These are phyloP conservation scores for Grosmannia huntii DNA, from an alignment of 2,329 filamentous ascomycete genomes.

Conservation along the genomic window DNA sequence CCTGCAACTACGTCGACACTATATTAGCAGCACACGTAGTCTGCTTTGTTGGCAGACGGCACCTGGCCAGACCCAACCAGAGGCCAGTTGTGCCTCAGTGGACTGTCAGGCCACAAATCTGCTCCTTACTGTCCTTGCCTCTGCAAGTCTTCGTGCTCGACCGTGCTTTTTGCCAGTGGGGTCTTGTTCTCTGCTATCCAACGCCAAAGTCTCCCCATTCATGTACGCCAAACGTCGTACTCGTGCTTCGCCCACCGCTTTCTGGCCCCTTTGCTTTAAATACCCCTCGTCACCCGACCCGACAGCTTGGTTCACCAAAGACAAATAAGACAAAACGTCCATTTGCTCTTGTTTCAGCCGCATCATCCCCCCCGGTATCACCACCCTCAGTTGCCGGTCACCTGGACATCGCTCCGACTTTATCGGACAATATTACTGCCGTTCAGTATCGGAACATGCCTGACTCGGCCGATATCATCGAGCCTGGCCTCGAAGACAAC, in stretches of 20 bases:
- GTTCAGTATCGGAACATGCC: not conserved
- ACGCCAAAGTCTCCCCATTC: too few species aligned
- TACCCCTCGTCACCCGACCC: conserved; percentile 1
- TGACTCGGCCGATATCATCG: not conserved
- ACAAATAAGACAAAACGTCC: not conserved
- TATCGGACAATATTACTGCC: too few species aligned
- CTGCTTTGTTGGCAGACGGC: not conserved
- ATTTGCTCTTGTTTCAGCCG: not conserved
- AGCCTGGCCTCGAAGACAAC: not conserved
- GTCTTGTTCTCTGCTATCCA: not conserved
- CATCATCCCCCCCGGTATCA: not conserved
- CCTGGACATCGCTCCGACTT: too few species aligned
- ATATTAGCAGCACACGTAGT: too few species aligned
- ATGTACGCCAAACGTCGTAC: not conserved
- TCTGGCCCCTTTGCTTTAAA: not conserved
- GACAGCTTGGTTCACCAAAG: conserved; percentile 4
- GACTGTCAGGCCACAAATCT: too few species aligned
- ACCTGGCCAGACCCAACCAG: not conserved
- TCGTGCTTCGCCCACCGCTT: not conserved
- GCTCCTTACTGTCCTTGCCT: too few species aligned
- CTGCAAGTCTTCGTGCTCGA: too few species aligned
- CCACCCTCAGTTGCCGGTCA: not conserved
- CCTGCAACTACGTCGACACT: too few species aligned
- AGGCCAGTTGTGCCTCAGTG: not conserved
- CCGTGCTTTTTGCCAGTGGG: not conserved